Conservation (phyloP, 202 grass and related monocot genomes). For the Bolboschoenoplectus hybrid region DNA sequence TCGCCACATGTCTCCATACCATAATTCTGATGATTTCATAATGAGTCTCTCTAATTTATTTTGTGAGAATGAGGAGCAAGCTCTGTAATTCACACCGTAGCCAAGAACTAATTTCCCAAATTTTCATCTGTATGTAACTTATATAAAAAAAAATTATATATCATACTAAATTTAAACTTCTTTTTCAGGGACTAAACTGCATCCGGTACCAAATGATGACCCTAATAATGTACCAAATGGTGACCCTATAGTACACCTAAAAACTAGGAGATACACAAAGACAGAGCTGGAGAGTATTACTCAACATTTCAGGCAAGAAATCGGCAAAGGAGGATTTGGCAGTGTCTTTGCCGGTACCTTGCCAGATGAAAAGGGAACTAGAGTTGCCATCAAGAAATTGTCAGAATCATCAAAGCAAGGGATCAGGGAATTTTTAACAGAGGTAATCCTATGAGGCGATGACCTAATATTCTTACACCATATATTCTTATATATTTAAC, state of each 20-base stretch:
- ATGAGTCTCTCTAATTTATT: not conserved
- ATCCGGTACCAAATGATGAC: not conserved
- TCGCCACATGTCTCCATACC: too few relatives aligned
- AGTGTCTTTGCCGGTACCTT: conserved; percentile 40
- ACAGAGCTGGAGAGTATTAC: conserved; percentile 46
- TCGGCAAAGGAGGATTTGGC: conserved; percentile 58
- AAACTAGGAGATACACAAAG: conserved; percentile 37
- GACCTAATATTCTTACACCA: not conserved
- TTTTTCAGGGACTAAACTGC: not conserved
- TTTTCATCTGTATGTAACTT: not conserved
- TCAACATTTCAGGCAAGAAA: conserved; percentile 34
- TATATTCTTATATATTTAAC: not conserved
- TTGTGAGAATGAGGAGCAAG: not conserved
- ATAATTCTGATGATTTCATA: not conserved
- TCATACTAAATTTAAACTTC: not conserved
- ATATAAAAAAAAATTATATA: not conserved
- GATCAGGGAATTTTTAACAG: conserved; percentile 48
- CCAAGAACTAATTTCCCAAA: not conserved
- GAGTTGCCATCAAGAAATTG: conserved; percentile 54
- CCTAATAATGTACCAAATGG: not conserved
- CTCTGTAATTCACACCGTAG: not conserved
- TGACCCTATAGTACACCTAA: conserved; percentile 17
- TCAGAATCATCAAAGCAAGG: conserved; percentile 46
- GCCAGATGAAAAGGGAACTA: conserved; percentile 34
- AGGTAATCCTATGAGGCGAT: conserved; percentile 36